phyloP scores from a whole-genome alignment of 1,284 basidiomycete species.

The Neonothopanus nambi region DNA sequence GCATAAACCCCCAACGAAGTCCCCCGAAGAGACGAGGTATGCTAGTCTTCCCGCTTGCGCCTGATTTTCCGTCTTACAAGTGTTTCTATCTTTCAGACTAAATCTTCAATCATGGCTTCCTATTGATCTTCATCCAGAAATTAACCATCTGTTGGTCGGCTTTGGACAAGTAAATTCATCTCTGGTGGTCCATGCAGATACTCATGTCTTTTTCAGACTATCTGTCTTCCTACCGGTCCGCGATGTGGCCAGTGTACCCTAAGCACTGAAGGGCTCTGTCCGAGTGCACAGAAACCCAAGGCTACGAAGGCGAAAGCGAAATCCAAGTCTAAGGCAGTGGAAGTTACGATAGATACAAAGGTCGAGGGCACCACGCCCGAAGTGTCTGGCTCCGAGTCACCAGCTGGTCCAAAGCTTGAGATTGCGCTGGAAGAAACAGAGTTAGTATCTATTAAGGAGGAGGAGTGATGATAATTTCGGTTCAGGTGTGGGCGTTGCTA shows the following conservation, averaged over 20 bases:
- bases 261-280: constrained; percentile 26
- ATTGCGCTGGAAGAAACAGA: too few relatives aligned
- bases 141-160: constrained; percentile 89
- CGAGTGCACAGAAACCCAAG: too few relatives aligned
- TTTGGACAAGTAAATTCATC: constrained; percentile 77
- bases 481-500: too few relatives aligned
- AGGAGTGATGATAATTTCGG: too few relatives aligned
- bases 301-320: too few relatives aligned
- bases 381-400: too few relatives aligned
- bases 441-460: too few relatives aligned
- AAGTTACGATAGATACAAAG: too few relatives aligned
- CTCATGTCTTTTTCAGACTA: constrained; percentile 41
- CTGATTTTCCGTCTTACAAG: constrained; percentile 79
- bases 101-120: constrained; percentile 94
- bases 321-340: too few relatives aligned
- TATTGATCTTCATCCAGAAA: constrained; percentile 72
- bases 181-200: not conserved
- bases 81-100: constrained; percentile 65
- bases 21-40: constrained; percentile 11
- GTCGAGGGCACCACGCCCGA: too few relatives aligned
- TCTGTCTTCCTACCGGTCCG: constrained; percentile 84
- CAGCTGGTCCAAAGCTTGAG: too few relatives aligned
- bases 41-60: too few relatives aligned
- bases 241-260: constrained; percentile 80
- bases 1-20: constrained; percentile 8